Conservation (phyloP, 371 early-diverging fungal species). For the Capniomyces stellatus region DNA sequence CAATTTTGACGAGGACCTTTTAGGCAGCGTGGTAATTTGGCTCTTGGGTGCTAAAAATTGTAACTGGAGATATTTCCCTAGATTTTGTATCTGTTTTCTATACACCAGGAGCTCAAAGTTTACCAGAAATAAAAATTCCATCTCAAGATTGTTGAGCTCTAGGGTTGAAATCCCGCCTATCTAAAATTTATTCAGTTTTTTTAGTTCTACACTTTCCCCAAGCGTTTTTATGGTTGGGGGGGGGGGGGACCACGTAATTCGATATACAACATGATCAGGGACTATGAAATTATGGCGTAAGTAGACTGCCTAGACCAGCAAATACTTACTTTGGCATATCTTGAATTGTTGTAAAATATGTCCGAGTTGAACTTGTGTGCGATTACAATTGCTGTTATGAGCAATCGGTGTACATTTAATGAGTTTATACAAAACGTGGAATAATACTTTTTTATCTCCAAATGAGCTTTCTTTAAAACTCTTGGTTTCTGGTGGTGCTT, state of each 20-base stretch:
- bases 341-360: slow-evolving; percentile 58
- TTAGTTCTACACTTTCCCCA: no score
- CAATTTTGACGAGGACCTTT: no score
- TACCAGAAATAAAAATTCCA: slow-evolving; percentile 70
- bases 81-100: slow-evolving; percentile 31
- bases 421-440: slow-evolving; percentile 35
- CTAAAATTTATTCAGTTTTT: no score
- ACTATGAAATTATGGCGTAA: no score
- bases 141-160: slow-evolving; percentile 73
- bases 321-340: slow-evolving; percentile 49
- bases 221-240: no score
- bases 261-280: no score
- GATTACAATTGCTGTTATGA: slow-evolving; percentile 60
- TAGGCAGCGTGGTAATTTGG: no score
- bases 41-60: no score
- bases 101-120: slow-evolving; percentile 61
- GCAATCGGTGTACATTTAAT: slow-evolving; percentile 60
- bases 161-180: slow-evolving; percentile 69
- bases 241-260: no score
- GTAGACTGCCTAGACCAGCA: no score
- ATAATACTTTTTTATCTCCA: background rate
- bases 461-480: background rate
- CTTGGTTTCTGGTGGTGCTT: background rate
- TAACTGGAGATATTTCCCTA: no score
- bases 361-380: slow-evolving; percentile 73